Evolutionary conservation across 202 grass and related monocot species (phyloP), one percentile per base, ranked within the genome.

Genomic region (Setaria italica): DNA sequence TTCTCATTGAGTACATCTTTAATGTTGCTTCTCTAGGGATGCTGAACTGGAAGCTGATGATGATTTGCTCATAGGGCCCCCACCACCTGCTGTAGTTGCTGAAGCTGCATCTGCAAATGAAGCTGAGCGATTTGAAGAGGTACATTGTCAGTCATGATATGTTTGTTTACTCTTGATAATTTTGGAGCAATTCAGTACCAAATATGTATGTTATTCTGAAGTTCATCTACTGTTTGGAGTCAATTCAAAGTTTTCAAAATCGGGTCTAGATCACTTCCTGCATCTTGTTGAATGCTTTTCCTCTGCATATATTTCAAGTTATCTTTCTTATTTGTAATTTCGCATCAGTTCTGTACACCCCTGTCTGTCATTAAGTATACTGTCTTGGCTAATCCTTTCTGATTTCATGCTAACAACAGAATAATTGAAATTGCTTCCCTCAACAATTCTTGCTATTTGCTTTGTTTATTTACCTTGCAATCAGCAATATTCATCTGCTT

Each of bases 121-220:
- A 89, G 96, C 96, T 37, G 96, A 99, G 76, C 86, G 96, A 70
- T 99, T 99, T 71, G 96, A 99, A 90, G 96, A 98, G 95, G 95
- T 98, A 85, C 46, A 58, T 63, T 71, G 43, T 73, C 72, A 79
- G 30, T 82, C 3, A 73, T 29, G 77, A 51, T 41, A 55, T 32
- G 4, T 58, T 79, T 79, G 45, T 79, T 67, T 56, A 55, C 14
- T 65, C 29, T 45, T 20, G 21, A 46, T 82, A 78, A 4, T 34
- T 54, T 63, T 64, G 10, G 54, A 82, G 34, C 13, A 39, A 64
- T 84, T 13, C 37, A 84, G 17, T 56, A 8, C 33, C 39, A 60
- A 70, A 41, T 34, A 82, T 30, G 19, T 77, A 59, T 80, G 14
- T 43, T 82, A 54, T 29, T 30, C 21, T 62, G 66, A 62, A 78